Evolutionary conservation across 2,329 filamentous ascomycete species (phyloP), one percentile per base, ranked within the genome.

Genomic region (Colletotrichum australisinense): DNA sequence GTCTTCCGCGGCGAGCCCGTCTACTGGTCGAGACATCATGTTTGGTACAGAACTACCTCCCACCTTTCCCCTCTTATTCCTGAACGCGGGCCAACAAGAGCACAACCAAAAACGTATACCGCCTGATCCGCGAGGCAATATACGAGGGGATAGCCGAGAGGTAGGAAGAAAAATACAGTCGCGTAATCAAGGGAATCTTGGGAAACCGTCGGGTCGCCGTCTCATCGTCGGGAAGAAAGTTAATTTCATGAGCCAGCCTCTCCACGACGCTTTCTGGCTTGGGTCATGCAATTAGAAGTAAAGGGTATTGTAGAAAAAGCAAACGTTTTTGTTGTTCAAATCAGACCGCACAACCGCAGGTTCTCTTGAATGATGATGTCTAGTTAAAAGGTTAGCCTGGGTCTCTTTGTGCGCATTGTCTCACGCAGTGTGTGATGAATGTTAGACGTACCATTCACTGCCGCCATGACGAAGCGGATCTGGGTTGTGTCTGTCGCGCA

Each of bases 361-460:
- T 99, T 99, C 87, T 98, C 97, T 88, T 99, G 97, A 84, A 99
- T 99, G 87, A 99, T 99, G 84, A 99, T 99, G 87, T 99, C 97
- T 98, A 77, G 2, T 63, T 28, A 1, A 8, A 5, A 26, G 14
- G 64, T 74, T 53, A 67, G 76, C 53, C 28, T 49, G 9, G 19
- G 55, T 38, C 7, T 42, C 58, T 58, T 67, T 59, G 62, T 62
- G 16, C 22, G 28, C 67, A 42, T 65, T 73, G 32, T 63, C 26
- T 14, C 35, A 14, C 22, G 11, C 11, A 24, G 16, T 52, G 28
- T 11, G 12, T 2, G 35, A 16, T 42, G 16, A 32, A 12, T 9
- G 1, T 16, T 53, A 32, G 59, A 83, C 92, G 80, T 89, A 98
- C 95, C 95, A 86, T 99, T 99, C 81, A 99, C 97, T 78, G 97